Percentiles rank a stretch among this genome's conserved stretches.
phyloP scores from a whole-genome alignment of 2,329 filamentous ascomycete species.

The Verticillium dahliae region DNA sequence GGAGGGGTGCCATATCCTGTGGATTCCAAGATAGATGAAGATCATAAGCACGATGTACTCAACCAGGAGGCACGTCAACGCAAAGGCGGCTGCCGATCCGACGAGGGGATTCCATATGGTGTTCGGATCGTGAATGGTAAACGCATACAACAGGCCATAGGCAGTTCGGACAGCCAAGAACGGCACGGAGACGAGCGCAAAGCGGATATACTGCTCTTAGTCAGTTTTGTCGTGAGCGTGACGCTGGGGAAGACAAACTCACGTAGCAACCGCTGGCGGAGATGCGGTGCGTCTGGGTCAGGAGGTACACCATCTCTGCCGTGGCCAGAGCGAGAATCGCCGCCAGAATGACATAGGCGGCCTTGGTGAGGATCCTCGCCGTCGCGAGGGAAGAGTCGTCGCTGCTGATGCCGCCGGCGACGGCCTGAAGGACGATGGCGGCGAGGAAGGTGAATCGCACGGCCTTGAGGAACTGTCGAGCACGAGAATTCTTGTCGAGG shows the following conservation, averaged over 20 bases:
- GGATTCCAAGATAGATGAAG: constrained; percentile 7
- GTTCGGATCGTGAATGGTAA: neutral
- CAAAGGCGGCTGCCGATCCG: constrained; percentile 10
- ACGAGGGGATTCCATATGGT: constrained; percentile 13
- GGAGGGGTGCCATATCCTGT: neutral
- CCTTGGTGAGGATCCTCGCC: constrained; percentile 12
- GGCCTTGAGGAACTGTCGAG: constrained; percentile 8
- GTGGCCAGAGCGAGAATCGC: constrained; percentile 11
- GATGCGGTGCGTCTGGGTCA: constrained; percentile 5
- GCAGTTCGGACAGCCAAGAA: constrained; percentile 14
- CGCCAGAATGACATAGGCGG: constrained; percentile 16
- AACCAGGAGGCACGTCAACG: constrained; percentile 11
- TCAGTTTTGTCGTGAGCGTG: neutral
- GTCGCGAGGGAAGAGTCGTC: neutral
- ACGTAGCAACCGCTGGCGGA: constrained; percentile 12
- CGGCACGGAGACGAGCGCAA: constrained; percentile 12
- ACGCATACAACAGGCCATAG: constrained; percentile 15
- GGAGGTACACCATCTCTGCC: constrained; percentile 11
- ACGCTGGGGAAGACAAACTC: neutral
- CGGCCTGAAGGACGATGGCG: constrained; percentile 12
- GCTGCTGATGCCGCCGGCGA: constrained; percentile 14
- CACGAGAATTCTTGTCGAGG: constrained; percentile 8
- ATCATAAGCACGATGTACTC: constrained; percentile 11
- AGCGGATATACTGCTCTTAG: constrained; percentile 4
- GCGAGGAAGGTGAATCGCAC: constrained; percentile 11